phyloP scores from a whole-genome alignment of 2,329 filamentous ascomycete species.

The Epichloe elymi region DNA sequence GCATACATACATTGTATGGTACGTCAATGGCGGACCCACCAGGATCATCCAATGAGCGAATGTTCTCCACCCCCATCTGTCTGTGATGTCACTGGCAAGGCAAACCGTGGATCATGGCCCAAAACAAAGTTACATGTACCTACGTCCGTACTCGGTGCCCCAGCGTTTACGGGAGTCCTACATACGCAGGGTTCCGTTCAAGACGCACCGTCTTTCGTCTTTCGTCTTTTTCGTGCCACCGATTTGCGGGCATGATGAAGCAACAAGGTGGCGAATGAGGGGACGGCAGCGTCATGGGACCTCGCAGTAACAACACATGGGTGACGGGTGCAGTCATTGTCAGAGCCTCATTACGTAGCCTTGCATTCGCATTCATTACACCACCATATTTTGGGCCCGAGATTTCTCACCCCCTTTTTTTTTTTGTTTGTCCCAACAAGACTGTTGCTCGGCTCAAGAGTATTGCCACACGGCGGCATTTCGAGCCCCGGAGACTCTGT shows the following conservation, averaged over 20 bases:
- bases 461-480: too few species aligned
- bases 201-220: background rate
- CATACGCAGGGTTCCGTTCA: background rate
- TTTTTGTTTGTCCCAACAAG: too few species aligned
- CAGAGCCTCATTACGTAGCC: slow-evolving; percentile 1
- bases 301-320: background rate
- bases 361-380: background rate
- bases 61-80: background rate
- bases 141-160: too few species aligned
- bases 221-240: background rate
- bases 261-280: background rate
- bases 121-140: background rate
- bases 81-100: slow-evolving; percentile 2
- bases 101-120: background rate
- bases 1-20: too few species aligned
- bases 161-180: too few species aligned
- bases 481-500: too few species aligned
- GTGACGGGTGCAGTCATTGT: background rate
- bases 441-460: too few species aligned
- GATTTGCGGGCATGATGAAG: background rate
- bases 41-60: background rate
- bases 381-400: too few species aligned
- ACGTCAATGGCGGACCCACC: background rate
- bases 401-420: too few species aligned
- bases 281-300: background rate